These are phyloP conservation scores for Neurospora sublineolata DNA, from an alignment of 495 filamentous ascomycete species.

Conservation along the genomic window DNA sequence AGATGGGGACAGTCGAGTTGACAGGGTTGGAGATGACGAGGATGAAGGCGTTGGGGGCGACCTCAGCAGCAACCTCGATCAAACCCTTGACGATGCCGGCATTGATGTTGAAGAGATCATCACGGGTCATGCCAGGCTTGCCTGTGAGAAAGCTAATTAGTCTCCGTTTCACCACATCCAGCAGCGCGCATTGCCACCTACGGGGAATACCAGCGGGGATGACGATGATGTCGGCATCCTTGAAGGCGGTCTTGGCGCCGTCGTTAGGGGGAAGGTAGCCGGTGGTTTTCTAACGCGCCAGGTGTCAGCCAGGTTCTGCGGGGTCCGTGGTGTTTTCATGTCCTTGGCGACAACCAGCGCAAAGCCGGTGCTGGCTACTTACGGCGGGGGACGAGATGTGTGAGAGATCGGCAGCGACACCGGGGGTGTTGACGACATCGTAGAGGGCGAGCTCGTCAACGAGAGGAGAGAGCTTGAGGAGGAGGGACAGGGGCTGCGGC, in stretches of 20 bases:
- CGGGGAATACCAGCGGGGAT: constrained; percentile 97
- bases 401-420: constrained; percentile 88
- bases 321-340: background rate
- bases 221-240: constrained; percentile 85
- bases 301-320: constrained; percentile 17
- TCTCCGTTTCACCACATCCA: constrained; percentile 6
- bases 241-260: constrained; percentile 77
- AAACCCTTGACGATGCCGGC: constrained; percentile 86
- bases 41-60: constrained; percentile 80
- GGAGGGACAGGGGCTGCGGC: constrained; percentile 82
- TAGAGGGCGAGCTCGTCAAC: constrained; percentile 88
- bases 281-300: constrained; percentile 59
- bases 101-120: constrained; percentile 98
- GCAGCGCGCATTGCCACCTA: constrained; percentile 33
- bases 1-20: constrained; percentile 97
- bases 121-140: constrained; percentile 98
- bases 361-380: constrained; percentile 26
- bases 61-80: constrained; percentile 73
- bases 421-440: constrained; percentile 98
- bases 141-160: constrained; percentile 39
- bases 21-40: constrained; percentile 98
- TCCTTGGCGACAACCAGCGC: background rate
- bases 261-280: constrained; percentile 86
- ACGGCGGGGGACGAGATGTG: constrained; percentile 93
- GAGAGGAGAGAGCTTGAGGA: constrained; percentile 77